These are phyloP conservation scores for Didymella glomerata DNA, from an alignment of 2,329 filamentous ascomycete species.

Conservation along the genomic window DNA sequence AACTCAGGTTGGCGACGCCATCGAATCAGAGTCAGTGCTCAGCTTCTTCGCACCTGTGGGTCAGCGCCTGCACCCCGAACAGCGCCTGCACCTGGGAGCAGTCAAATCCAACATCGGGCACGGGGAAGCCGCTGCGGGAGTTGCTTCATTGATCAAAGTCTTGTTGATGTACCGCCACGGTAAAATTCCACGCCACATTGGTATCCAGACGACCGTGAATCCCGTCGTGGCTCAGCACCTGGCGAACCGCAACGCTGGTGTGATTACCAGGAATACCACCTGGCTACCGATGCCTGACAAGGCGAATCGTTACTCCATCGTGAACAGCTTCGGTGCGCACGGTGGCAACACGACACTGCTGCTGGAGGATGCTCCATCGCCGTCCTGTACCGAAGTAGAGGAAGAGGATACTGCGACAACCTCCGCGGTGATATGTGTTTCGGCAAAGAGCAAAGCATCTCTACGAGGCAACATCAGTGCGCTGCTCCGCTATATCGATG, in stretches of 20 bases:
- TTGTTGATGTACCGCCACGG: neutral
- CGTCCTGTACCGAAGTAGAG: neutral
- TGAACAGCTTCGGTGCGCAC: slow-evolving; percentile 3
- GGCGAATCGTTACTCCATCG: slow-evolving; percentile 19
- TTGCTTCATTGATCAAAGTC: neutral
- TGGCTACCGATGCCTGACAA: slow-evolving; percentile 2
- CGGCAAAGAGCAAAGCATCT: no score
- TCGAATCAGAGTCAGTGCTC: neutral
- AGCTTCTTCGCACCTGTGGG: neutral
- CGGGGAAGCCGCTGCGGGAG: neutral
- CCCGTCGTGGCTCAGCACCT: neutral
- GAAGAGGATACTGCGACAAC: neutral
- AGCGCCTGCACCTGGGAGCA: neutral
- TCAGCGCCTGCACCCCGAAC: no score
- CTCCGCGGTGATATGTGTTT: neutral
- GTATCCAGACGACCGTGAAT: neutral
- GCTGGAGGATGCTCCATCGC: neutral
- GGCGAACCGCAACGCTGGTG: neutral
- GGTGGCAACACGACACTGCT: neutral
- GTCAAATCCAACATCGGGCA: neutral
- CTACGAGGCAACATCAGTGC: no score
- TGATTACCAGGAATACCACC: neutral
- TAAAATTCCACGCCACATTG: neutral
- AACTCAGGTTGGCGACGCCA: slow-evolving; percentile 5
- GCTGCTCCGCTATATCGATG: no score